phyloP scores from a whole-genome alignment of 495 filamentous ascomycete genomes.

The Symbiotaphrina buchneri region DNA sequence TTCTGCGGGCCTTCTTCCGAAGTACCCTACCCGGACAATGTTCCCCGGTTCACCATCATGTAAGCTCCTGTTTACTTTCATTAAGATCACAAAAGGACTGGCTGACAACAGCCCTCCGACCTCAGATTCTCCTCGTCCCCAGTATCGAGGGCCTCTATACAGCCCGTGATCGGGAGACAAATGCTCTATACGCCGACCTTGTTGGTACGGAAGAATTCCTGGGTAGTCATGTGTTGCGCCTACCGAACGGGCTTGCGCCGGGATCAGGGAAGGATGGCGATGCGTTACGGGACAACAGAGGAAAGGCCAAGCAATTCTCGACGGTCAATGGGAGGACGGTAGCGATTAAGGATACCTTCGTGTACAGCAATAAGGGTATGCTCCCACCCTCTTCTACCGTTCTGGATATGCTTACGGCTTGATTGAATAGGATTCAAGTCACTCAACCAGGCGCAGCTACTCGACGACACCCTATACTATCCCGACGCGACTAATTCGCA shows the following conservation, averaged over 20 bases:
- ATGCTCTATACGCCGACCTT: conserved; percentile 54
- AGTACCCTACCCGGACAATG: conserved; percentile 86
- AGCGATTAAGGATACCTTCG: conserved; percentile 78
- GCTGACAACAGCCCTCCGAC: too few relatives aligned
- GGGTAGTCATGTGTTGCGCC: conserved; percentile 85
- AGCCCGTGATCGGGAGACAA: conserved; percentile 74
- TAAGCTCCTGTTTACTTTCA: conserved; percentile 15
- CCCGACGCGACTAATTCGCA: conserved; percentile 60
- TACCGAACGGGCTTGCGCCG: conserved; percentile 33
- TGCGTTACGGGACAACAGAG: conserved; percentile 70
- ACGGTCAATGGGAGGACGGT: conserved; percentile 87
- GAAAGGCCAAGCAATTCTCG: conserved; percentile 80
- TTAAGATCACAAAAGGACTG: too few relatives aligned
- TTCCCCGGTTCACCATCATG: conserved; percentile 75
- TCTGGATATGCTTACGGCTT: conserved; percentile 1
- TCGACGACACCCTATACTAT: conserved; percentile 75
- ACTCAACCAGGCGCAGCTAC: conserved; percentile 70
- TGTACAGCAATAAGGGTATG: conserved; percentile 91
- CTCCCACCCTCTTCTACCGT: neutral
- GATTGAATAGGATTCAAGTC: conserved; percentile 58
- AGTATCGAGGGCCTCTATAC: conserved; percentile 76
- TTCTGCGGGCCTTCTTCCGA: conserved; percentile 94
- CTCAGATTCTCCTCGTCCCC: conserved; percentile 77
- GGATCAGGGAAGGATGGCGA: conserved; percentile 43
- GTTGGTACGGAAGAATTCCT: conserved; percentile 83